Percentiles rank a stretch among this genome's conserved stretches.
phyloP scores from a whole-genome alignment of 768 basidiomycete genomes.

The Xanthoconium purpureum region DNA sequence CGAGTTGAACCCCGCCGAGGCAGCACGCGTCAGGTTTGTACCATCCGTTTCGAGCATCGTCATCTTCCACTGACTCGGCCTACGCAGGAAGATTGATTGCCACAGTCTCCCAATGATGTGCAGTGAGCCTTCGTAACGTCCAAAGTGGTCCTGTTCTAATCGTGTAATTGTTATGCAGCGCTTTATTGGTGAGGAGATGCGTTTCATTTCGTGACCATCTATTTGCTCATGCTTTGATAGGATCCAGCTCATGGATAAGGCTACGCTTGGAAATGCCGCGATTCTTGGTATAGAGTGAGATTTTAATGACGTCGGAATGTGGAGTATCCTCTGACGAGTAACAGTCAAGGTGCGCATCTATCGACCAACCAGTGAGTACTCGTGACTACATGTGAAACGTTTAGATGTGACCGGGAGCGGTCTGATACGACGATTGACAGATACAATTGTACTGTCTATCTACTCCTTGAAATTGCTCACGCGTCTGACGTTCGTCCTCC shows the following conservation, averaged over 20 bases:
- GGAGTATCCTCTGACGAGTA: not conserved
- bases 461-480: not conserved
- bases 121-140: slow-evolving; percentile 43
- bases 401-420: not conserved
- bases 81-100: slow-evolving; percentile 56
- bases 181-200: slow-evolving; percentile 47
- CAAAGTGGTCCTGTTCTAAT: not conserved
- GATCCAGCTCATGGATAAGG: slow-evolving; percentile 81
- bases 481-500: not conserved
- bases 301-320: not conserved
- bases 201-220: not conserved
- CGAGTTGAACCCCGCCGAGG: slow-evolving; percentile 52
- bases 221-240: slow-evolving; percentile 31
- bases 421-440: slow-evolving; percentile 31
- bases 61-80: not conserved
- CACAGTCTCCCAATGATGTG: slow-evolving; percentile 73
- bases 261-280: slow-evolving; percentile 61
- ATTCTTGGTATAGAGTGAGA: slow-evolving; percentile 68
- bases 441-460: slow-evolving; percentile 52
- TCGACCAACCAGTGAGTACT: slow-evolving; percentile 58
- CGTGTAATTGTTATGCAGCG: slow-evolving; percentile 34
- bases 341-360: slow-evolving; percentile 59
- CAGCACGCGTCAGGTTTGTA: slow-evolving; percentile 47
- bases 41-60: not conserved
- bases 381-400: not conserved